Conservation (phyloP, 2,329 filamentous ascomycete species). For the Penicillium psychrosexuale region DNA sequence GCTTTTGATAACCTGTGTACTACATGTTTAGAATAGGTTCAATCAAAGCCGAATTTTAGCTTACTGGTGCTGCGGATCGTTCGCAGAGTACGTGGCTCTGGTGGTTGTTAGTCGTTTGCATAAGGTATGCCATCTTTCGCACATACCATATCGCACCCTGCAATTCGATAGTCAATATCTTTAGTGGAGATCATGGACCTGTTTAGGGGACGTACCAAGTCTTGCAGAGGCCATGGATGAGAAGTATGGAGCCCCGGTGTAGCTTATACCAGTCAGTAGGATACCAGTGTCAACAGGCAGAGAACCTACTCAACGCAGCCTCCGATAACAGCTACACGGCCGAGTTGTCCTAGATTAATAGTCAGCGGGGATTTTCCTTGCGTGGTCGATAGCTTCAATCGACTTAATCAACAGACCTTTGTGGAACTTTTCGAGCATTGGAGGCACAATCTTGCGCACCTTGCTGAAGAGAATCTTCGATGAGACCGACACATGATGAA, state of each 20-base stretch:
- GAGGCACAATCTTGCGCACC: conserved; percentile 86
- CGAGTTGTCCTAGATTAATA: conserved; percentile 69
- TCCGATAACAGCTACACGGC: conserved; percentile 87
- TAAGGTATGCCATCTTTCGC: background rate
- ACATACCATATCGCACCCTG: conserved; percentile 73
- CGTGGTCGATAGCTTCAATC: background rate
- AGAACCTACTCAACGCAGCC: conserved; percentile 71
- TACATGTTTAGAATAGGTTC: background rate
- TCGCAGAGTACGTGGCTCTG: conserved; percentile 89
- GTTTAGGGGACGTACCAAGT: conserved; percentile 54
- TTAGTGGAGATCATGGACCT: background rate
- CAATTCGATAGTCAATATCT: background rate
- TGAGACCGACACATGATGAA: conserved; percentile 56
- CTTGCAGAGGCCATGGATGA: conserved; percentile 94
- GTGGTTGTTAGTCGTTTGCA: conserved; percentile 14
- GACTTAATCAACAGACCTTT: conserved; percentile 62
- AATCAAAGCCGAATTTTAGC: conserved; percentile 3
- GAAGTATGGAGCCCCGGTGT: conserved; percentile 96
- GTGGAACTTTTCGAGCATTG: conserved; percentile 92
- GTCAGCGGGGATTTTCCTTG: background rate
- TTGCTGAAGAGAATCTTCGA: conserved; percentile 74
- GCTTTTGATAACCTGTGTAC: conserved; percentile 77
- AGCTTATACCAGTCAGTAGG: conserved; percentile 46
- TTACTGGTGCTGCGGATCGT: conserved; percentile 66
- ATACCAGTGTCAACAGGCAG: background rate